Conservation (phyloP, 345 rosid species). For the Reutealis trisperma region DNA sequence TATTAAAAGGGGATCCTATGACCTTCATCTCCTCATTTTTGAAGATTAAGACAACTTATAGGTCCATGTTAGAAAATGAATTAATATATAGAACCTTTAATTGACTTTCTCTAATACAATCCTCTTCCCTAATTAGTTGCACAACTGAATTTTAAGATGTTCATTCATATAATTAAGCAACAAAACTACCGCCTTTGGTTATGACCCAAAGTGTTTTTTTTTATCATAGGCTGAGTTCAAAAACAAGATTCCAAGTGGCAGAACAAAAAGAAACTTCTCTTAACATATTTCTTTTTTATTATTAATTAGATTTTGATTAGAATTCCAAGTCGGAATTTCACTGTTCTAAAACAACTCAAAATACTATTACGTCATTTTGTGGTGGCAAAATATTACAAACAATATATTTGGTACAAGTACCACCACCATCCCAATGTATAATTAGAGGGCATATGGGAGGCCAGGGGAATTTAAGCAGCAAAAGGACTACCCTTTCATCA, state of each 20-base stretch:
- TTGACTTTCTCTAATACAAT: neutral
- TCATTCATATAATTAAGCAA: neutral
- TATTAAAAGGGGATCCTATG: slow-evolving; percentile 24
- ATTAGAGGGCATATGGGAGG: slow-evolving; percentile 21
- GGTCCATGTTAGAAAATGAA: neutral
- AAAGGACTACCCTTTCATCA: slow-evolving; percentile 23
- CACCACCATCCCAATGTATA: neutral
- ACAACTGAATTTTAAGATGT: neutral
- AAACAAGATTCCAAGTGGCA: neutral
- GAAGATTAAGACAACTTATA: slow-evolving; percentile 1
- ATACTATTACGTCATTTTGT: neutral
- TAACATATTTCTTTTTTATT: too few species aligned
- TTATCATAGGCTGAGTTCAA: neutral
- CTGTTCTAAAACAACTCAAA: neutral
- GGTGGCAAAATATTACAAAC: slow-evolving; percentile 21
- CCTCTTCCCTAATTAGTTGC: neutral
- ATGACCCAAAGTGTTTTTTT: neutral
- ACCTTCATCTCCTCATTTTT: slow-evolving; percentile 6
- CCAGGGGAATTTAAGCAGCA: slow-evolving; percentile 20
- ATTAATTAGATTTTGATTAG: too few species aligned
- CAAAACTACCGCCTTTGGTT: neutral
- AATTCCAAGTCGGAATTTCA: too few species aligned
- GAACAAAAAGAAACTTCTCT: neutral
- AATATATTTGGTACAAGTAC: slow-evolving; percentile 11
- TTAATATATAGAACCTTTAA: neutral